phyloP scores from a whole-genome alignment of 2,329 filamentous ascomycete species.

The Escovopsis sp. region DNA sequence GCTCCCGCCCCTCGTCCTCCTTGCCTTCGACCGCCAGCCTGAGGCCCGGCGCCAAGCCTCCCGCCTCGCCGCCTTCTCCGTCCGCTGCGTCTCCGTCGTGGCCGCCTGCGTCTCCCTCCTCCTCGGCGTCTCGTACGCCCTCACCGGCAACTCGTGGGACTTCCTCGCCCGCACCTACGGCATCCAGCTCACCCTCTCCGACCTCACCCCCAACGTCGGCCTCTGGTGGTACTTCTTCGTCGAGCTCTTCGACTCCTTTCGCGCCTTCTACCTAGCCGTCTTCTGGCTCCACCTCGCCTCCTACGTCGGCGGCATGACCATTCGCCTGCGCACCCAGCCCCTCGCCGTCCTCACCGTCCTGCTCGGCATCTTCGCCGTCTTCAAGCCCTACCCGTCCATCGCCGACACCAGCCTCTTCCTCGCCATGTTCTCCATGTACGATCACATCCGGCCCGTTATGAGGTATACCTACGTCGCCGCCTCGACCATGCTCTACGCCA shows the following conservation, averaged over 20 bases:
- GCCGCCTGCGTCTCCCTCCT: conserved; percentile 41
- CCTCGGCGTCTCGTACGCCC: conserved; percentile 53
- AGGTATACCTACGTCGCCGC: conserved; percentile 81
- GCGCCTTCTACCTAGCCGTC: conserved; percentile 90
- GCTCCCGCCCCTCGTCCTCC: conserved; percentile 63
- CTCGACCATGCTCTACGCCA: conserved; percentile 72
- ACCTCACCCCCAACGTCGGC: conserved; percentile 87
- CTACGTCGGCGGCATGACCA: conserved; percentile 74
- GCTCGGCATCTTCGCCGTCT: conserved; percentile 80
- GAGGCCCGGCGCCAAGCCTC: conserved; percentile 17
- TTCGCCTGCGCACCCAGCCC: conserved; percentile 72
- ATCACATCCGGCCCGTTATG: conserved; percentile 88
- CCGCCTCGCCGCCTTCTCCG: conserved; percentile 34
- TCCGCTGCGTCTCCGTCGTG: conserved; percentile 37
- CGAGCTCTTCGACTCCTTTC: conserved; percentile 97
- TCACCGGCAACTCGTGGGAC: conserved; percentile 69
- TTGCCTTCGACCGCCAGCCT: conserved; percentile 56
- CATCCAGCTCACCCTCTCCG: conserved; percentile 76
- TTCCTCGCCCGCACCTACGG: conserved; percentile 85
- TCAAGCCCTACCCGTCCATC: conserved; percentile 93
- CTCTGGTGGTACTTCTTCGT: conserved; percentile 99
- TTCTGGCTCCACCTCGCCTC: conserved; percentile 93
- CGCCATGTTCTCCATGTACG: conserved; percentile 66
- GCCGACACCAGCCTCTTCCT: conserved; percentile 80
- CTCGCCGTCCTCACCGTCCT: conserved; percentile 74